These are phyloP conservation scores for Monascus ruber DNA, from an alignment of 2,329 filamentous ascomycete genomes.

Conservation along the genomic window DNA sequence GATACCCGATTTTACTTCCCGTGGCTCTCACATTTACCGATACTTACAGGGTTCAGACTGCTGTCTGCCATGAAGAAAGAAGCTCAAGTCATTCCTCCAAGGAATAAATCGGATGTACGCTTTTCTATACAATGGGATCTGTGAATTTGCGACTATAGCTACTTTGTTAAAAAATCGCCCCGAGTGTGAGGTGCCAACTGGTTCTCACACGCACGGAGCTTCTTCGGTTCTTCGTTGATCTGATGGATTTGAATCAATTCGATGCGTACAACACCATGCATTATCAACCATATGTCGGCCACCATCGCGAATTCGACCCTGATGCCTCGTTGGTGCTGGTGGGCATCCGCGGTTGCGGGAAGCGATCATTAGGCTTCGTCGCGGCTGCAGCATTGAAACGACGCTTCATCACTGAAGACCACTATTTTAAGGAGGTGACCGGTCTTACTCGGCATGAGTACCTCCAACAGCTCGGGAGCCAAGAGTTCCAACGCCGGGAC, in stretches of 20 bases:
- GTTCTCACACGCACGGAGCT: no score
- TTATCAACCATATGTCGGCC: slow-evolving; percentile 3
- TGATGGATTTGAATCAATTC: not conserved
- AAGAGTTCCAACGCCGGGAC: slow-evolving; percentile 32
- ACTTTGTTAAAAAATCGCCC: no score
- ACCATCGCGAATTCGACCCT: slow-evolving; percentile 19
- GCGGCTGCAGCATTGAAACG: slow-evolving; percentile 32
- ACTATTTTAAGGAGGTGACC: slow-evolving; percentile 33
- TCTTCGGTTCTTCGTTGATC: no score
- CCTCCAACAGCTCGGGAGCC: slow-evolving; percentile 27
- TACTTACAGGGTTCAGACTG: no score
- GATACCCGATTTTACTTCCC: no score
- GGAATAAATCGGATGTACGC: no score
- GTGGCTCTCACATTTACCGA: no score
- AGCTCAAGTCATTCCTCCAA: no score
- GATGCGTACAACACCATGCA: slow-evolving; percentile 7
- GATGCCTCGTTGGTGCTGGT: slow-evolving; percentile 33
- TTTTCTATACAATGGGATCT: no score
- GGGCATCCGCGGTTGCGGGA: slow-evolving; percentile 34
- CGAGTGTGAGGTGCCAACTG: no score
- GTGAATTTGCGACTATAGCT: no score
- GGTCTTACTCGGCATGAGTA: slow-evolving; percentile 32
- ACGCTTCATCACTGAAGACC: slow-evolving; percentile 34
- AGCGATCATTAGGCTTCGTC: slow-evolving; percentile 33
- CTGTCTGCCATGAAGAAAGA: no score